Conservation (phyloP, 257 asterid genomes). For the Paraleonurus japonicus region DNA sequence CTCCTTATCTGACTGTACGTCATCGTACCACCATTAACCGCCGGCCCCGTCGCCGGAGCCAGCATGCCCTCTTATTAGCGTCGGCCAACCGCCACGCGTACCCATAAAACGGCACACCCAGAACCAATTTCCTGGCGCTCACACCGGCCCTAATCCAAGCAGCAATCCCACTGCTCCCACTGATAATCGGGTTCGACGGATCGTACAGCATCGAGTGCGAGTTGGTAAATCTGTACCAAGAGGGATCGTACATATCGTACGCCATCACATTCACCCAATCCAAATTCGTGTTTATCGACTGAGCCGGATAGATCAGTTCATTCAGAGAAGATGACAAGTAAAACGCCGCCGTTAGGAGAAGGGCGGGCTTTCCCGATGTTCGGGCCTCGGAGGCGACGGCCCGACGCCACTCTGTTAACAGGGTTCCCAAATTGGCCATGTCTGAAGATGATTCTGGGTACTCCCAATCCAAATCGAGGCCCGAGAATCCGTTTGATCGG, state of each 20-base stretch:
- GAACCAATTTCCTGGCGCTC: slow-evolving; percentile 32
- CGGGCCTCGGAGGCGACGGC: slow-evolving; percentile 37
- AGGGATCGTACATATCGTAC: slow-evolving; percentile 49
- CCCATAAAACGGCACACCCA: slow-evolving; percentile 53
- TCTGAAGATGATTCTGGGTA: slow-evolving; percentile 33
- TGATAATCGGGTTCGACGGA: background rate
- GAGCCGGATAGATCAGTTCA: slow-evolving; percentile 32
- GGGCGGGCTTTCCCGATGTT: slow-evolving; percentile 8
- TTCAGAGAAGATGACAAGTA: slow-evolving; percentile 23
- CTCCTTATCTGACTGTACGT: slow-evolving; percentile 27
- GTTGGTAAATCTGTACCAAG: slow-evolving; percentile 35
- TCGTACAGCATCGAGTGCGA: slow-evolving; percentile 43
- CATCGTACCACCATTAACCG: slow-evolving; percentile 24
- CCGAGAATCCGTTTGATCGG: slow-evolving; percentile 36
- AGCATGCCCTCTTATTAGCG: slow-evolving; percentile 35
- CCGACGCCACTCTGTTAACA: slow-evolving; percentile 40
- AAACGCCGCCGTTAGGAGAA: slow-evolving; percentile 43
- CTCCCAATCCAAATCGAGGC: slow-evolving; percentile 53
- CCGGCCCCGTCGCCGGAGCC: slow-evolving; percentile 47
- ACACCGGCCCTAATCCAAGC: slow-evolving; percentile 40
- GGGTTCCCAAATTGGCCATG: slow-evolving; percentile 42
- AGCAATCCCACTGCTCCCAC: slow-evolving; percentile 38
- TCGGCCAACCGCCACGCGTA: slow-evolving; percentile 42
- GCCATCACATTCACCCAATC: slow-evolving; percentile 51
- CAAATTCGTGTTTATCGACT: slow-evolving; percentile 32